Conservation (phyloP, 495 filamentous ascomycete genomes). For the Tuber melanosporum region DNA sequence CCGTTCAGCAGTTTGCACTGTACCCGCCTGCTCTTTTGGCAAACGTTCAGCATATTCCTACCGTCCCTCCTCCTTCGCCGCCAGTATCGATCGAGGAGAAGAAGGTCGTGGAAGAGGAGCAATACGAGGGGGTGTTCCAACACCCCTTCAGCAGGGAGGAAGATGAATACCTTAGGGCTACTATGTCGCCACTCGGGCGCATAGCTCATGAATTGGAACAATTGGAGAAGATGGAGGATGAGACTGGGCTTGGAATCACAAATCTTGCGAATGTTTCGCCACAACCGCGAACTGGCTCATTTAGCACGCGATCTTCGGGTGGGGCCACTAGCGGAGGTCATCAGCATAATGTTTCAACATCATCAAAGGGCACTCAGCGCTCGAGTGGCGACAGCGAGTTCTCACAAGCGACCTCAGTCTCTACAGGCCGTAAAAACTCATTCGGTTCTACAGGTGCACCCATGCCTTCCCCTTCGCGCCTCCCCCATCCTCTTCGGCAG, state of each 20-base stretch:
- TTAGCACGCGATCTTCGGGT: conserved; percentile 48
- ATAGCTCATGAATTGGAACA: conserved; percentile 58
- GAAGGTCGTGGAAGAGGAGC: conserved; percentile 46
- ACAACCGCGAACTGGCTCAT: conserved; percentile 44
- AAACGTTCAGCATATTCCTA: conserved; percentile 75
- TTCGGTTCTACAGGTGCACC: conserved; percentile 15
- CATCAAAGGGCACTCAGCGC: conserved; percentile 46
- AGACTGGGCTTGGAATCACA: conserved; percentile 46
- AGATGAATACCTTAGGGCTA: conserved; percentile 52
- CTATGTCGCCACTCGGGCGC: conserved; percentile 59
- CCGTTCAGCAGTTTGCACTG: conserved; percentile 89
- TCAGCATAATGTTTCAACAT: conserved; percentile 32
- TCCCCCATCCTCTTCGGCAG: conserved; percentile 56
- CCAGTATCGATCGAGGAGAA: conserved; percentile 67
- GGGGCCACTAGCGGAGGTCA: conserved; percentile 26
- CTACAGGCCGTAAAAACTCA: conserved; percentile 29
- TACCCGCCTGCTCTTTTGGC: conserved; percentile 73
- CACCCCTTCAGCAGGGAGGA: conserved; percentile 35
- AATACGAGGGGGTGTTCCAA: conserved; percentile 55
- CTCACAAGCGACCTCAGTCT: conserved; percentile 40
- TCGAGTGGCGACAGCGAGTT: conserved; percentile 46
- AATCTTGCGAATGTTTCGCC: conserved; percentile 37
- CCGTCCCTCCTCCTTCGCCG: conserved; percentile 67
- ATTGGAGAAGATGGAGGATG: conserved; percentile 49
- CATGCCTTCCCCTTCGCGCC: conserved; percentile 18